These are phyloP conservation scores for Pharnaceum exiguum DNA, from an alignment of 148 eudicot genomes.

Conservation along the genomic window DNA sequence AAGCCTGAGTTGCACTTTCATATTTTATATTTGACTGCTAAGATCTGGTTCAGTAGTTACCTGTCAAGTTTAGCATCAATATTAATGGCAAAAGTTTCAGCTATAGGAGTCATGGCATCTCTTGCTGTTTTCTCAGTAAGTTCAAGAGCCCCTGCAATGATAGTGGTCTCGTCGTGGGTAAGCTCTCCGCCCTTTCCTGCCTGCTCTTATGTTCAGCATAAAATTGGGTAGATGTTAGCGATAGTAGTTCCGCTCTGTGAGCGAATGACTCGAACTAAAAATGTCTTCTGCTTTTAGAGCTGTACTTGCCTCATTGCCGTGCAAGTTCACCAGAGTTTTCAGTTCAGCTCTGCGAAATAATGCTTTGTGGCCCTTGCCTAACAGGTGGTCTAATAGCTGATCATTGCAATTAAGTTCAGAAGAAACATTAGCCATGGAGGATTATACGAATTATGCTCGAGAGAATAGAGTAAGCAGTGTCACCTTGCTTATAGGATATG, in stretches of 20 bases:
- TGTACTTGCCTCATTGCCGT: conserved; percentile 42
- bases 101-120: conserved; percentile 51
- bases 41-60: conserved; percentile 5
- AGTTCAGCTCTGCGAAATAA: conserved; percentile 52
- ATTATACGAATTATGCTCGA: neutral
- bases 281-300: neutral
- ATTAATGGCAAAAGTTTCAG: conserved; percentile 44
- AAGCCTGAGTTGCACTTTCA: neutral
- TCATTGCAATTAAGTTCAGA: no score
- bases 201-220: conserved; percentile 20
- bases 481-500: conserved; percentile 82
- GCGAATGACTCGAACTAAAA: neutral
- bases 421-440: no score
- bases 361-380: conserved; percentile 48
- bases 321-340: conserved; percentile 60
- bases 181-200: conserved; percentile 69
- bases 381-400: conserved; percentile 49
- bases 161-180: conserved; percentile 45
- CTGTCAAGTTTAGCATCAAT: conserved; percentile 47
- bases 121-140: conserved; percentile 50
- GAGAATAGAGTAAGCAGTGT: neutral
- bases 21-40: neutral
- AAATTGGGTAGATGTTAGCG: neutral
- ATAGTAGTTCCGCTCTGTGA: neutral
- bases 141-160: conserved; percentile 58